Evolutionary conservation across 2,329 filamentous ascomycete species (phyloP), one percentile per base, ranked within the genome.

Genomic region (Endothia cerciana): DNA sequence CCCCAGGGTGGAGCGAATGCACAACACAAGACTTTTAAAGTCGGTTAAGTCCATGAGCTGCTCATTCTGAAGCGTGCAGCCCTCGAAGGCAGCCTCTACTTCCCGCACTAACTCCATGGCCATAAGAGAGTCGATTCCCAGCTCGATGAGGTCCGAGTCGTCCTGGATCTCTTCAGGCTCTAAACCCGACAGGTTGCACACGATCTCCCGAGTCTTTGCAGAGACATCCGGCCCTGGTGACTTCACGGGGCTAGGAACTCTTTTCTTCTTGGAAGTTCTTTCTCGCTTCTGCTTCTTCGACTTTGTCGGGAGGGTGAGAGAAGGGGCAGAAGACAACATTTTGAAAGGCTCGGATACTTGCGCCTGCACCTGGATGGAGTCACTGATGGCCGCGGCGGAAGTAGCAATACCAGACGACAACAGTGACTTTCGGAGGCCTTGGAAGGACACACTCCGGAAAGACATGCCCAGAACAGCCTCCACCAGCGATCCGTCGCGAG

Each of bases 81-180:
- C 73, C 5, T 76, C 73, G 64, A 84, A 81, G 0, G 69, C 68
- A 1, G 64, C 61, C 56, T 82, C 77, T 3, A 82, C 68, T 61
- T 84, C 82, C 1, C 74, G 74, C 0, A 73, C 76, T 59, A 84
- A 68, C 69, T 85, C 82, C 78, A 83, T 83, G 0, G 75, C 79
- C 77, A 82, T 80, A 0, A 85, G 73, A 0, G 82, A 85, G 70
- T 85, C 82, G 40, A 84, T 82, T 1, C 82, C 82, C 2, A 83
- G 64, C 47, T 82, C 79, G 7, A 73, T 75, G n/a, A 83, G 73
- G 19, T 74, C 68, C 7, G 71, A 71, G 22, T 78, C 74, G 33
- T 70, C 62, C 38, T 75, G 73, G 19, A 83, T 77, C 36, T 81
- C 78, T 4, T 71, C 64, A 0, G 70, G 33, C 28, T 79, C 77